Evolutionary conservation across 2,329 filamentous ascomycete genomes (phyloP).

Genomic region (Allantophomopsis cytisporea): DNA sequence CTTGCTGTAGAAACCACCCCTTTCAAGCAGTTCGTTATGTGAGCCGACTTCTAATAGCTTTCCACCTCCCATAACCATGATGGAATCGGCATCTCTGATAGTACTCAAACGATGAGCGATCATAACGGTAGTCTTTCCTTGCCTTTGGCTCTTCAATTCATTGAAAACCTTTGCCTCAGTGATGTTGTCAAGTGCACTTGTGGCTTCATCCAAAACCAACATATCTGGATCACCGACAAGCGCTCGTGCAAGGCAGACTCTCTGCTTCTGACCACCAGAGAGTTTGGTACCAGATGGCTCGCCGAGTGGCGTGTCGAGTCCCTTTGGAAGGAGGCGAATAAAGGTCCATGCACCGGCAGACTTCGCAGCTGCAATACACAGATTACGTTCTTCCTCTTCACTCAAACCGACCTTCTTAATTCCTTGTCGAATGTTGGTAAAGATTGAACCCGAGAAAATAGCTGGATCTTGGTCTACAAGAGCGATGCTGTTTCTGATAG

Average conservation of each 20-base stretch:
- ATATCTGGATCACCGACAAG: slow-evolving; percentile 42
- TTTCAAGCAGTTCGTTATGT: slow-evolving; percentile 29
- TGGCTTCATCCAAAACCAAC: slow-evolving; percentile 48
- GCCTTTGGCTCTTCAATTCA: slow-evolving; percentile 17
- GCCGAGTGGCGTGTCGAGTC: slow-evolving; percentile 35
- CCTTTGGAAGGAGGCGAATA: slow-evolving; percentile 34
- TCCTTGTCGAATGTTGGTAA: slow-evolving; percentile 30
- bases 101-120: slow-evolving; percentile 27
- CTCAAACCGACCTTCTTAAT: not conserved
- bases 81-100: slow-evolving; percentile 23
- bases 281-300: slow-evolving; percentile 35
- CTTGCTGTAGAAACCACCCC: slow-evolving; percentile 51
- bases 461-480: slow-evolving; percentile 14
- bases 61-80: slow-evolving; percentile 24
- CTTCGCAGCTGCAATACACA: slow-evolving; percentile 25
- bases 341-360: slow-evolving; percentile 46
- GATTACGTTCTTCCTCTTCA: slow-evolving; percentile 3
- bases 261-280: slow-evolving; percentile 43
- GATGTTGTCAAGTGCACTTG: slow-evolving; percentile 42
- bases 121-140: slow-evolving; percentile 22
- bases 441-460: slow-evolving; percentile 20
- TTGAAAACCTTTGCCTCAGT: slow-evolving; percentile 40
- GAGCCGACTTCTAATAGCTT: slow-evolving; percentile 23
- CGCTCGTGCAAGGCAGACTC: slow-evolving; percentile 43
- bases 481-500: slow-evolving; percentile 7